phyloP scores from a whole-genome alignment of 805 yeast species.

The Pichia insulana region DNA sequence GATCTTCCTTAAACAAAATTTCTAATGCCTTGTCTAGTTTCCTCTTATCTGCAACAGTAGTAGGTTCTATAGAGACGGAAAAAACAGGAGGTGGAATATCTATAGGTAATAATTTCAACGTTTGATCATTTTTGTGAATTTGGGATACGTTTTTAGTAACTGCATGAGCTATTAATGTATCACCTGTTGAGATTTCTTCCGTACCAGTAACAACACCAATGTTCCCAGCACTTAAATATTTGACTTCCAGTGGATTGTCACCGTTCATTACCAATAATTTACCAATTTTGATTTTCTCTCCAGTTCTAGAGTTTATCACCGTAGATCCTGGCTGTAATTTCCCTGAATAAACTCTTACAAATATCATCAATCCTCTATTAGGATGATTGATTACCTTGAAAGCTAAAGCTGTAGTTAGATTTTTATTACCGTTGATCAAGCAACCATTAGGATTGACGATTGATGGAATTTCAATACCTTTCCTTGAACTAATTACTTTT shows the following conservation, averaged over 20 bases:
- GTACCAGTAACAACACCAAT: constrained; percentile 85
- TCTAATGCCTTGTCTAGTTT: constrained; percentile 63
- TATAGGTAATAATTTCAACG: constrained; percentile 62
- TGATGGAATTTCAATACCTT: constrained; percentile 23
- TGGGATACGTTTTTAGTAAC: constrained; percentile 33
- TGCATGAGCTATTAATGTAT: constrained; percentile 66
- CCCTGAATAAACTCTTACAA: constrained; percentile 85
- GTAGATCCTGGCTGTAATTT: constrained; percentile 51
- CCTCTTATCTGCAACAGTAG: constrained; percentile 70
- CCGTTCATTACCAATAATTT: constrained; percentile 82
- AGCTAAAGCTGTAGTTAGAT: constrained; percentile 70
- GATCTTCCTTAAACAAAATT: constrained; percentile 76
- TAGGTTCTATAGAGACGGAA: constrained; percentile 76
- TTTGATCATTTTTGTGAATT: constrained; percentile 29
- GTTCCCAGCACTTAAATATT: constrained; percentile 59
- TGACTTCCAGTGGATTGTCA: constrained; percentile 68
- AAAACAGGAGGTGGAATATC: constrained; percentile 88
- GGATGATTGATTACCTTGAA: constrained; percentile 88
- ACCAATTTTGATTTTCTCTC: constrained; percentile 54
- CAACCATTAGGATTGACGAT: constrained; percentile 39
- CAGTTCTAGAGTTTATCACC: constrained; percentile 62
- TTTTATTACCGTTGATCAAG: constrained; percentile 47
- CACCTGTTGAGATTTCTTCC: constrained; percentile 78
- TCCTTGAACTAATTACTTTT: constrained; percentile 29
- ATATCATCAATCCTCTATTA: constrained; percentile 73